phyloP scores from a whole-genome alignment of 1,284 basidiomycete species.

The Gymnopus androsaceus region DNA sequence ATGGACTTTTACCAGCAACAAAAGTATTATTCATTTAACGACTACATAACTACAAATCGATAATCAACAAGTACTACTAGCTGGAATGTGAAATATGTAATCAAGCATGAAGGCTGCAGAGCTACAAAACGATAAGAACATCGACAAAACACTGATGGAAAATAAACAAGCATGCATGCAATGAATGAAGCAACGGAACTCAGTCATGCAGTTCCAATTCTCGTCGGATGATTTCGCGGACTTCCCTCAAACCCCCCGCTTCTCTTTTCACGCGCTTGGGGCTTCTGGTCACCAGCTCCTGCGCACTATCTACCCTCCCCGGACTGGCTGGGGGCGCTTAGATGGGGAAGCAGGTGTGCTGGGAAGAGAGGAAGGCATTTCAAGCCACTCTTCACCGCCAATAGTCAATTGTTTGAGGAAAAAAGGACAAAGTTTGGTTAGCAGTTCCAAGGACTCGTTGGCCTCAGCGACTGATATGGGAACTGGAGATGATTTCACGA shows the following conservation, averaged over 20 bases:
- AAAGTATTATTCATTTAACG: too few species aligned
- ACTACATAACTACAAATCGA: neutral
- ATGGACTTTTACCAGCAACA: neutral
- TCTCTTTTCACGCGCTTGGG: constrained; percentile 69
- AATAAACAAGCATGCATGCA: constrained; percentile 8
- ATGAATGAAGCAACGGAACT: constrained; percentile 21
- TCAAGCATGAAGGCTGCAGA: neutral
- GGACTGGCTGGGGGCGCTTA: constrained; percentile 38
- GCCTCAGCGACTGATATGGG: constrained; percentile 77
- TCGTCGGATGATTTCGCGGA: constrained; percentile 74
- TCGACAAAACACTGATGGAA: constrained; percentile 7
- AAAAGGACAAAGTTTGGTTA: constrained; percentile 73
- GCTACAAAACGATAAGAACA: constrained; percentile 12
- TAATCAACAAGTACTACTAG: too few species aligned
- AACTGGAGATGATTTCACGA: constrained; percentile 77
- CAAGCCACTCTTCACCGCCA: constrained; percentile 74
- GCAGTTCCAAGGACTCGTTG: constrained; percentile 66
- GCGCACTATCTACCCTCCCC: constrained; percentile 52
- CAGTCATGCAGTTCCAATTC: constrained; percentile 72
- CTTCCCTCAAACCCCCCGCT: constrained; percentile 70
- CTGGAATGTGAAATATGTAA: too few species aligned
- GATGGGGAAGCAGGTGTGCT: constrained; percentile 20
- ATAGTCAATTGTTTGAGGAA: constrained; percentile 68
- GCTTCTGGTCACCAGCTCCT: constrained; percentile 64
- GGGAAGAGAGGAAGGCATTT: constrained; percentile 65